Evolutionary conservation across 805 yeast species (phyloP).

Genomic region (Scheffersomyces ergatensis): DNA sequence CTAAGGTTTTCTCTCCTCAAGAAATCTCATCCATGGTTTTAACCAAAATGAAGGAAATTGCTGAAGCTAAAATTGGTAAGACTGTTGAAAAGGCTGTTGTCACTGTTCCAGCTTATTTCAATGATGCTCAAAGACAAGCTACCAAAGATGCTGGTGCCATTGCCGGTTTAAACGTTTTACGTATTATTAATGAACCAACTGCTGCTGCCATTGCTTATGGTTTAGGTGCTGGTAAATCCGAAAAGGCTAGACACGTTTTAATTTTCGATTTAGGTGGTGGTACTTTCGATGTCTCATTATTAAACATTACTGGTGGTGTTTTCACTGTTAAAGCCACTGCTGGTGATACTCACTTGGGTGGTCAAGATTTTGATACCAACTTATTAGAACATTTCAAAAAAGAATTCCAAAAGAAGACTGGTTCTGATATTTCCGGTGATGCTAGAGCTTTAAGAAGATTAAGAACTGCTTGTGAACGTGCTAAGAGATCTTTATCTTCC

Average conservation of each 20-base stretch:
- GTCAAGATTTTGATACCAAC: slow-evolving; percentile 53
- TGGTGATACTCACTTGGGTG: slow-evolving; percentile 53
- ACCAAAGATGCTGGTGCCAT: slow-evolving; percentile 53
- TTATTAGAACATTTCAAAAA: slow-evolving; percentile 46
- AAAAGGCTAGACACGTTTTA: slow-evolving; percentile 65
- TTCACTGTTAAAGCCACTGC: slow-evolving; percentile 92
- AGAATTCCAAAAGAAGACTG: slow-evolving; percentile 47
- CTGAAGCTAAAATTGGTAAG: slow-evolving; percentile 85
- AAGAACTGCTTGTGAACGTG: slow-evolving; percentile 53
- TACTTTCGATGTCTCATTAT: slow-evolving; percentile 92
- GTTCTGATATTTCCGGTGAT: slow-evolving; percentile 44
- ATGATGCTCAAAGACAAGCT: slow-evolving; percentile 51
- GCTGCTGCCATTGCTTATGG: slow-evolving; percentile 98
- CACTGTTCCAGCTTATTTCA: slow-evolving; percentile 50
- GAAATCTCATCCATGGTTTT: slow-evolving; percentile 50
- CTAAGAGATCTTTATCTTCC: slow-evolving; percentile 49
- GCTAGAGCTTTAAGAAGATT: slow-evolving; percentile 51
- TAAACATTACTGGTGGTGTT: slow-evolving; percentile 93
- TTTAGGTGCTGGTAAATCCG: slow-evolving; percentile 69
- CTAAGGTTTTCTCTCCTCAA: slow-evolving; percentile 47
- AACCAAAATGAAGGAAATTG: slow-evolving; percentile 62
- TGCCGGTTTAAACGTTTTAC: slow-evolving; percentile 48
- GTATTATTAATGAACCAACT: slow-evolving; percentile 58
- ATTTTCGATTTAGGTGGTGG: slow-evolving; percentile 98
- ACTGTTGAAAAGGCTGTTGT: slow-evolving; percentile 57